Evolutionary conservation across 345 rosid species (phyloP), one percentile per base, ranked within the genome.

Genomic region (Sisymbrium irio): DNA sequence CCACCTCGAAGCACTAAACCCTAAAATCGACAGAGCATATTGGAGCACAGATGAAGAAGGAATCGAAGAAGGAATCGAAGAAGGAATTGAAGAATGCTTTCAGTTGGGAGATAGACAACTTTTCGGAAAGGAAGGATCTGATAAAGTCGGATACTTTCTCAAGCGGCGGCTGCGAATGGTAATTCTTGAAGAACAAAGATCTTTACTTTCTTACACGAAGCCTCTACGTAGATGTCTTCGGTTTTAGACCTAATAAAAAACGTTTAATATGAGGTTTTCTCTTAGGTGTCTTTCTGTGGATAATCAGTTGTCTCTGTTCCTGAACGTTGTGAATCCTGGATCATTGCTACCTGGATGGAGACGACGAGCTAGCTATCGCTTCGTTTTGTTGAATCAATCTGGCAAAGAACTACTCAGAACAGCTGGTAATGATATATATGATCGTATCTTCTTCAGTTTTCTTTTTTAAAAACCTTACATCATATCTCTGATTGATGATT

Each of bases 111-210:
- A 62, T 62, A 62, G 54, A 63, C 40, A 63, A 44, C 15, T 44
- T 63, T 30, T 63, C 68, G 27, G 55, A 45, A 30, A 63, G 40
- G 25, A 63, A 15, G 7, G 54, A 19, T 15, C 15, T 5, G 54
- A 30, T 63, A 10, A 10, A 5, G 22, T 63, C 68, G 40, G 27
- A 44, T 63, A 27, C 68, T 63, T 44, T 63, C 54, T 42, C 68
- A 63, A 63, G 54, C 39, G 68, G 68, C 25, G 68, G 68, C 40
- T 63, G 68, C 25, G 68, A 63, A 63, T 63, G 68, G 68, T 63
- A 63, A 44, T 15, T 27, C 40, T 8, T 44, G 15, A 63, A 9
- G 53, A 30, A 32, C 44, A 41, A 62, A 20, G 12, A 61, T 25
- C 35, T 14, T 61, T 13, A 61, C 32, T 25, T 22, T 61, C 36